phyloP scores from a whole-genome alignment of 306 rosid genomes.

The Lupinus albus region DNA sequence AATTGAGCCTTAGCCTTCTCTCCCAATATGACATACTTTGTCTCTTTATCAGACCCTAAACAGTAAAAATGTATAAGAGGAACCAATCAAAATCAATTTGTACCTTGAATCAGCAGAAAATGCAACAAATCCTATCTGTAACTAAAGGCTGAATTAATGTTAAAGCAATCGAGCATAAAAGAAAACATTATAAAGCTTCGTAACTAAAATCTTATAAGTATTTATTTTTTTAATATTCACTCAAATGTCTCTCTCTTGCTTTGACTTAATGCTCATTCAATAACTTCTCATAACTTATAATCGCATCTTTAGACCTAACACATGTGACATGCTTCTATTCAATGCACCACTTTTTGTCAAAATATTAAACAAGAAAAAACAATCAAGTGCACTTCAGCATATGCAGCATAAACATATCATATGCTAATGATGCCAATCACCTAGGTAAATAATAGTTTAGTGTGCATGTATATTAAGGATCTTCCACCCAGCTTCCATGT shows the following conservation, averaged over 20 bases:
- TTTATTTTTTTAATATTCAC: background rate
- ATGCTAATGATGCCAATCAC: background rate
- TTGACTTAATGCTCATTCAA: background rate
- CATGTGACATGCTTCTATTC: background rate
- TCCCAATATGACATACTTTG: slow-evolving; percentile 84
- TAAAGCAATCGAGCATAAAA: background rate
- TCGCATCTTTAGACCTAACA: background rate
- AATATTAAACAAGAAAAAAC: too few species aligned
- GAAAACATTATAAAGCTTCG: background rate
- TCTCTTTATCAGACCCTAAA: slow-evolving; percentile 80
- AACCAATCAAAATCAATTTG: background rate
- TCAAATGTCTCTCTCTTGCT: background rate
- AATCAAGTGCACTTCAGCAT: background rate
- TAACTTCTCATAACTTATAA: too few species aligned
- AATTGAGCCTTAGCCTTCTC: slow-evolving; percentile 95
- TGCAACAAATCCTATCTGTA: background rate
- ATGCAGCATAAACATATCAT: background rate
- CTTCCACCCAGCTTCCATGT: background rate
- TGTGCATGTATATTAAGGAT: background rate
- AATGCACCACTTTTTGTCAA: background rate
- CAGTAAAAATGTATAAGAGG: background rate
- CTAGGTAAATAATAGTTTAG: background rate
- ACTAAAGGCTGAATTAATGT: background rate
- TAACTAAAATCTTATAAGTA: background rate
- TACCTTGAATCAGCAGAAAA: background rate